Evolutionary conservation across 1,284 basidiomycete species (phyloP), one percentile per base, ranked within the genome.

Genomic region (Pascua guehoae): DNA sequence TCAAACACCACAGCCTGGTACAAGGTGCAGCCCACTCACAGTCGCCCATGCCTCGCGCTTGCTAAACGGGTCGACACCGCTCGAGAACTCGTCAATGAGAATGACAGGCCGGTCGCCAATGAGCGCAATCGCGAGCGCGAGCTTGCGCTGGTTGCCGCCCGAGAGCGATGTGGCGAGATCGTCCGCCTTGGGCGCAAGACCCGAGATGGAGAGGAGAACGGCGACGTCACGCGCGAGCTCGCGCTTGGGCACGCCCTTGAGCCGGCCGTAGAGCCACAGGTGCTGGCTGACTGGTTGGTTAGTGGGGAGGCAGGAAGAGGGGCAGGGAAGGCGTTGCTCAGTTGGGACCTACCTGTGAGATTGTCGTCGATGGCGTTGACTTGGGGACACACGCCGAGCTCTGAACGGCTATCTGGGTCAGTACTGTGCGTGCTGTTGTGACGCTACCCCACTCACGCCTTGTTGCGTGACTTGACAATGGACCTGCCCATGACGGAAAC

Each of bases 1-100:
- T 38, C 12, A 4, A 14, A 5, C 8, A 8, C 18, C 24, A 41
- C 49, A 2, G 15, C n/a, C 2, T 17, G 12, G 11, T 2, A 10
- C 40, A 7, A 12, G 1, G 43, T 32, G 24, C 24, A 3, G 24
- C 24, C n/a, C 1, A 57, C 85, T 80, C 47, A 90, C 77, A 0
- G 86, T 88, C 15, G 79, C 79, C 88, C 88, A 91, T 81, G 90
- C 88, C 24, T 89, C 86, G 45, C 88, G 80, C 74, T 89, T 90
- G 80, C 86, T 88, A 74, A 85, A 88, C 4, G 88, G 86, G 70
- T 90, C 89, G 24, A 90, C 85, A 5, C 89, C 89, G 1, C 87
- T 88, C 3, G 86, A 88, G 69, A 89, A 89, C 70, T 91, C 88
- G 66, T 91, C 89, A 46, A 91, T 88, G 42, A 90, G 80, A 4